Conservation (phyloP, 2,329 filamentous ascomycete species). For the Ophiostoma montium region DNA sequence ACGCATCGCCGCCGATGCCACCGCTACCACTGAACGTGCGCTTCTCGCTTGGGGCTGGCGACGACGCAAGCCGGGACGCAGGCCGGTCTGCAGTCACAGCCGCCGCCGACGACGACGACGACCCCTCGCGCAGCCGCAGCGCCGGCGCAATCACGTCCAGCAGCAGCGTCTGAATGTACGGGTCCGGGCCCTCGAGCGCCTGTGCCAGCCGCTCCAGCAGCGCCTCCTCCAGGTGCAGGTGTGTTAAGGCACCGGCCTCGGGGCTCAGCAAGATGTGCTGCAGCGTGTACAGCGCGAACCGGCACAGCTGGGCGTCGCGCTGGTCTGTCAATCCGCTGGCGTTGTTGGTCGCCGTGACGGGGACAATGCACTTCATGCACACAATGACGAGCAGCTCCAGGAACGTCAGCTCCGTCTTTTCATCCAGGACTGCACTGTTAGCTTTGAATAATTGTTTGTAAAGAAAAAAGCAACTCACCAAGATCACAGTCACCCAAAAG, state of each 20-base stretch:
- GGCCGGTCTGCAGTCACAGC: too few species aligned
- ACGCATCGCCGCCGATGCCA: neutral
- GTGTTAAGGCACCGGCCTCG: slow-evolving; percentile 42
- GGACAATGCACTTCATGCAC: slow-evolving; percentile 47
- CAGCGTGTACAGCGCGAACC: slow-evolving; percentile 54
- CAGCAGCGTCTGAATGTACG: slow-evolving; percentile 61
- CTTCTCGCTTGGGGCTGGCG: slow-evolving; percentile 28
- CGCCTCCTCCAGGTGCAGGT: slow-evolving; percentile 53
- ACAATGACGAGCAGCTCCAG: slow-evolving; percentile 55
- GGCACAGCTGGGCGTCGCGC: slow-evolving; percentile 53
- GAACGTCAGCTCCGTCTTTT: slow-evolving; percentile 41
- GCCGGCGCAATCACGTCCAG: slow-evolving; percentile 65
- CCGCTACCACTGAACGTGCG: slow-evolving; percentile 20
- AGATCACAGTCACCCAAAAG: slow-evolving; percentile 31
- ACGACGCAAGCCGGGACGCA: slow-evolving; percentile 20
- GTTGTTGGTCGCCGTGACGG: slow-evolving; percentile 14
- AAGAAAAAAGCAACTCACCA: slow-evolving; percentile 25
- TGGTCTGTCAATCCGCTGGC: slow-evolving; percentile 24
- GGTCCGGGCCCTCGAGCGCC: slow-evolving; percentile 46
- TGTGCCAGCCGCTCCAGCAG: slow-evolving; percentile 55
- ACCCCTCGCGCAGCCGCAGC: slow-evolving; percentile 47
- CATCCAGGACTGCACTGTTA: slow-evolving; percentile 20
- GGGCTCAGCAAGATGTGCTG: slow-evolving; percentile 55
- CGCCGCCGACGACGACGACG: too few species aligned
- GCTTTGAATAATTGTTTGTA: too few species aligned